Evolutionary conservation across 768 basidiomycete genomes (phyloP).

Genomic region (Solioccasus polychromus): DNA sequence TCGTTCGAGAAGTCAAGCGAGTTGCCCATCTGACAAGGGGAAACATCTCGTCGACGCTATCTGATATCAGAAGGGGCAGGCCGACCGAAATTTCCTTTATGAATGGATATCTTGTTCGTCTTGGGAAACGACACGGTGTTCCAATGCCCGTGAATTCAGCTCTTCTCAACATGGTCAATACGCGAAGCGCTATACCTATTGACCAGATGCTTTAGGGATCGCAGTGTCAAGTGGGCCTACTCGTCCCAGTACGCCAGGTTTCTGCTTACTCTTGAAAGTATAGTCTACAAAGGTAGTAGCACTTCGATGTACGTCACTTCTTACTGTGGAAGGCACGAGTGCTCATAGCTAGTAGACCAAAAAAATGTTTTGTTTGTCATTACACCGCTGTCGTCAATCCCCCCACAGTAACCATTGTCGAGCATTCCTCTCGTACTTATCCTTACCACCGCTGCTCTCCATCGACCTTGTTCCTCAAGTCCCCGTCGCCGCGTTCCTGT

Average conservation of each 20-base stretch:
- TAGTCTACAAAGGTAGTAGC: background rate
- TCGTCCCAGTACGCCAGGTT: background rate
- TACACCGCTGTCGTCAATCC: too few relatives aligned
- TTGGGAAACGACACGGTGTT: slow-evolving; percentile 58
- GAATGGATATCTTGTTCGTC: slow-evolving; percentile 72
- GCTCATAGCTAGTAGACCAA: background rate
- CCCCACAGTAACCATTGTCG: too few relatives aligned
- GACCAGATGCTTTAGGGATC: slow-evolving; percentile 38
- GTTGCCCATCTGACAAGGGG: slow-evolving; percentile 55
- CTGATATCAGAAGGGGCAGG: slow-evolving; percentile 60
- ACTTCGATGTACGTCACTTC: background rate
- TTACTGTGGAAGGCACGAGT: background rate
- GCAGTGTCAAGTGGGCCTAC: slow-evolving; percentile 9
- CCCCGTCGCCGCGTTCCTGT: too few relatives aligned
- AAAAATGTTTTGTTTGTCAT: too few relatives aligned
- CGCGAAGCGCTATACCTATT: slow-evolving; percentile 54
- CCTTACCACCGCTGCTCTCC: too few relatives aligned
- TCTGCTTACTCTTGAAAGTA: background rate
- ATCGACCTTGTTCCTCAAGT: too few relatives aligned
- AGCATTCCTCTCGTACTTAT: too few relatives aligned
- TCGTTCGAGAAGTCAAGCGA: slow-evolving; percentile 56
- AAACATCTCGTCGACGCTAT: slow-evolving; percentile 81
- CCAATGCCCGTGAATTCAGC: slow-evolving; percentile 54
- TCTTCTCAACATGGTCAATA: slow-evolving; percentile 57
- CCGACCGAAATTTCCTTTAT: slow-evolving; percentile 78